Percentiles rank a stretch among this genome's conserved stretches.
Evolutionary conservation across 495 filamentous ascomycete species (phyloP).

Genomic region (Penicillium daleae): DNA sequence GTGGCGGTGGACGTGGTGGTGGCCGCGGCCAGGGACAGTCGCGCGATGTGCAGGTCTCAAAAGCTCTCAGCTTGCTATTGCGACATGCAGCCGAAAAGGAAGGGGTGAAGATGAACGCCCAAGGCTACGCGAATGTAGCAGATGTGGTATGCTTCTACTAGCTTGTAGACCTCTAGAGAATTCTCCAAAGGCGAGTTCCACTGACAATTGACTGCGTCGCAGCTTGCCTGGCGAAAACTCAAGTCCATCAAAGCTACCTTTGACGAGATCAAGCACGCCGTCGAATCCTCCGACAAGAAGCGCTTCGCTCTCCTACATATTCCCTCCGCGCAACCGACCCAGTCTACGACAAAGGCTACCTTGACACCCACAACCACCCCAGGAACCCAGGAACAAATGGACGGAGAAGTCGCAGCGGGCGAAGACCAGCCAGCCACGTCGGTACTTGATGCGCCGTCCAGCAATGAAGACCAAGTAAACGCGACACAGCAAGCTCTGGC

Average conservation of each 20-base stretch:
- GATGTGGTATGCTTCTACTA: conserved; percentile 64
- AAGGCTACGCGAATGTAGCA: conserved; percentile 79
- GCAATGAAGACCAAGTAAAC: conserved; percentile 31
- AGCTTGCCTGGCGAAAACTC: conserved; percentile 74
- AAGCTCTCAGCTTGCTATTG: conserved; percentile 76
- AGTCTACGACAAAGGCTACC: conserved; percentile 21
- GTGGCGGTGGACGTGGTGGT: conserved; percentile 1
- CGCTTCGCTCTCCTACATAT: conserved; percentile 70
- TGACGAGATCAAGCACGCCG: conserved; percentile 70
- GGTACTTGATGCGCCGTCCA: conserved; percentile 18
- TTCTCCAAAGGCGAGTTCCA: too few relatives aligned
- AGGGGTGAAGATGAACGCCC: conserved; percentile 71
- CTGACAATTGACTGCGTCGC: conserved; percentile 4
- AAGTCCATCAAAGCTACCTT: conserved; percentile 72
- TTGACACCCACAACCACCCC: conserved; percentile 17
- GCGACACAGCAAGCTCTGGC: conserved; percentile 38
- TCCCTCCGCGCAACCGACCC: conserved; percentile 33
- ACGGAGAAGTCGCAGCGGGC: conserved; percentile 6
- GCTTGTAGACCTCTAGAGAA: not conserved
- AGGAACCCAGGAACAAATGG: conserved; percentile 19
- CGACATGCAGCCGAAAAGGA: conserved; percentile 83
- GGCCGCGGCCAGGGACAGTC: conserved; percentile 31
- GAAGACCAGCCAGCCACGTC: conserved; percentile 16
- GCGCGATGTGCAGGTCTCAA: conserved; percentile 73
- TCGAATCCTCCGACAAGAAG: conserved; percentile 82